Conservation (phyloP, 345 rosid genomes). For the Hibiscus mutabilis region DNA sequence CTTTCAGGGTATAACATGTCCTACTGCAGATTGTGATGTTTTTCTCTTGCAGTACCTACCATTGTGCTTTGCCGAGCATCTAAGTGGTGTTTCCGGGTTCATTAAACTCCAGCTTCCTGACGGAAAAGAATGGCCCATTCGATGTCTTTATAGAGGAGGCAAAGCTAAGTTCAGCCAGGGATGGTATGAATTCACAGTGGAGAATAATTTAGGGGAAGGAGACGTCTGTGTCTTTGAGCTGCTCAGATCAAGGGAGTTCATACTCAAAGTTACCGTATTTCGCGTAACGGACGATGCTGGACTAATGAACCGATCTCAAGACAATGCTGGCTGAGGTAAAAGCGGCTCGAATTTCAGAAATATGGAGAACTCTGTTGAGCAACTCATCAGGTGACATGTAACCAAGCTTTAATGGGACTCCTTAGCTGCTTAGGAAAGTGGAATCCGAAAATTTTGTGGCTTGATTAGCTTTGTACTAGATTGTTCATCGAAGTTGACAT, state of each 20-base stretch:
- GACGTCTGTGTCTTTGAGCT: slow-evolving; percentile 82
- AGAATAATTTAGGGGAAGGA: slow-evolving; percentile 80
- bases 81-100: slow-evolving; percentile 64
- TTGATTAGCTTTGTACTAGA: slow-evolving; percentile 39
- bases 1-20: background rate
- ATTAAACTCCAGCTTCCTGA: slow-evolving; percentile 68
- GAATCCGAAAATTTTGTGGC: slow-evolving; percentile 8
- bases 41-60: background rate
- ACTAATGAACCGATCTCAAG: slow-evolving; percentile 15
- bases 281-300: slow-evolving; percentile 36
- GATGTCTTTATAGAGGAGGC: slow-evolving; percentile 81
- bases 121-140: slow-evolving; percentile 75
- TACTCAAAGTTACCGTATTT: slow-evolving; percentile 71
- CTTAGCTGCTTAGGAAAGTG: background rate
- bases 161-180: slow-evolving; percentile 84
- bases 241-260: slow-evolving; percentile 57
- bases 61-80: background rate
- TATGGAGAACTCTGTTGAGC: slow-evolving; percentile 11
- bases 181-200: slow-evolving; percentile 80
- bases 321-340: slow-evolving; percentile 9
- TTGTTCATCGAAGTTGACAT: slow-evolving; percentile 24
- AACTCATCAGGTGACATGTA: slow-evolving; percentile 14
- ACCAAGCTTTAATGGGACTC: background rate
- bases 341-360: slow-evolving; percentile 2
- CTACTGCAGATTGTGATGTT: background rate